Conservation (phyloP, 768 basidiomycete species). For the Russula sp. region DNA sequence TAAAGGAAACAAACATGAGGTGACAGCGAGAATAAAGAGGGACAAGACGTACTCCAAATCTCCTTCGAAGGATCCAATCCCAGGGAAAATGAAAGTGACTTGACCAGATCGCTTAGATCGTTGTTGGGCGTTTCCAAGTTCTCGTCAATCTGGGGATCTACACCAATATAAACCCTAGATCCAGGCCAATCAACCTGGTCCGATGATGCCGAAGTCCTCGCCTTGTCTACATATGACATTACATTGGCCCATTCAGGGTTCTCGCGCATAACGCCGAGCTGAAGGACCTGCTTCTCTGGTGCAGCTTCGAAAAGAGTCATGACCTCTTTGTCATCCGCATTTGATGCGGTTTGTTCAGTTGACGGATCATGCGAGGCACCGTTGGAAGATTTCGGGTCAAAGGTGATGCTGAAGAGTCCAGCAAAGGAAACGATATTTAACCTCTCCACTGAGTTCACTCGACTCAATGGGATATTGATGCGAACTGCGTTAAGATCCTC, state of each 20-base stretch:
- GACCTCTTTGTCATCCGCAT: conserved; percentile 5
- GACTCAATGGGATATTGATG: conserved; percentile 46
- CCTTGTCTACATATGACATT: conserved; percentile 7
- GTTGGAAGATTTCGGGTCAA: conserved; percentile 17
- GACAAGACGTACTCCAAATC: conserved; percentile 23
- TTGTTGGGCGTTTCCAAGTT: neutral
- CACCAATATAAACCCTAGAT: conserved; percentile 22
- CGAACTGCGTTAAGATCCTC: conserved; percentile 43
- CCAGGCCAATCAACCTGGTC: conserved; percentile 21
- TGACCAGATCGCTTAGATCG: conserved; percentile 18
- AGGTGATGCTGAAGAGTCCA: conserved; percentile 29
- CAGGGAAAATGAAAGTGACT: conserved; percentile 13
- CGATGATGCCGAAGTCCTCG: conserved; percentile 5
- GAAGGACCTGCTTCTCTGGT: conserved; percentile 26
- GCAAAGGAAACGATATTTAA: conserved; percentile 25
- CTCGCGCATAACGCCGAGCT: conserved; percentile 24
- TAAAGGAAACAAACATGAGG: conserved; percentile 9
- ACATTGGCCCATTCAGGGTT: conserved; percentile 12
- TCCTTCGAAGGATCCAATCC: conserved; percentile 25
- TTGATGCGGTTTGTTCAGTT: neutral
- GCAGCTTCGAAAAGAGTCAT: conserved; percentile 3
- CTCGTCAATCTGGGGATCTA: conserved; percentile 11
- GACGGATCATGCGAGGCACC: neutral
- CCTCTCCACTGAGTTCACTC: conserved; percentile 37
- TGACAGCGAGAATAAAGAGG: neutral